Base-by-base conservation (phyloP, 139 green algal species). In the Coelastrella sp. region DNA sequence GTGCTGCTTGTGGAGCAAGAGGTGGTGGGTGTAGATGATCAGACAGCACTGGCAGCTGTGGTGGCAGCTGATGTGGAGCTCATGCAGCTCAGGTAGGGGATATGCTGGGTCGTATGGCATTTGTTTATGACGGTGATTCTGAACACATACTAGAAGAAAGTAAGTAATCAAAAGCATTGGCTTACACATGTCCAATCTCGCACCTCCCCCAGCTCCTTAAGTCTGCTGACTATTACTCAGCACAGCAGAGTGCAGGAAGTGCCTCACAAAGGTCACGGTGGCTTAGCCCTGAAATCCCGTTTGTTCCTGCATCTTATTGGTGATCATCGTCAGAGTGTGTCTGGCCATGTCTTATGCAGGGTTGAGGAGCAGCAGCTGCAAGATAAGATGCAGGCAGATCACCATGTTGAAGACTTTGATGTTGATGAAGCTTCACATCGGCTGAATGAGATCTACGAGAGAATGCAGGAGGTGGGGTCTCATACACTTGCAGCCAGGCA, bases 1-100 rank as follows among this genome's bases (percentile, higher is more conserved):
- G 96, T 99, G 76, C 91, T 99, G 83, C 94, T 99, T 78, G 98
- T 99, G 89, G 98, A 99, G 93, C 98, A 87, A 71, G 82, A 87
- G 82, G 80, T 89, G 27, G 83, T 88, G 63, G 81, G 85, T 40
- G 78, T 64, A 51, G 86, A 87, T 73, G 86, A 87, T 73, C 84
- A 89, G 34, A 91, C 90, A 25, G 93, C 92, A 43, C 62, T 97
- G 67, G 43, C 93, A 81, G 93, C 96, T 35, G 97, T 99, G 57
- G 95, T 99, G 66, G 94, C 95, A 35, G 97, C 98, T 2, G 96
- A 99, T 79, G 89, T 96, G 69, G 94, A 99, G 92, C 93, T 99
- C 0, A 96, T 98, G 93, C 67, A 89, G 67, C 92, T 99, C 81
- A 90, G 96, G 4, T 86, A 91, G 32, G 59, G 23, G 2, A 30